Base-by-base conservation (phyloP, 1,139 yeast genomes). In the Meyerozyma athensensis region DNA sequence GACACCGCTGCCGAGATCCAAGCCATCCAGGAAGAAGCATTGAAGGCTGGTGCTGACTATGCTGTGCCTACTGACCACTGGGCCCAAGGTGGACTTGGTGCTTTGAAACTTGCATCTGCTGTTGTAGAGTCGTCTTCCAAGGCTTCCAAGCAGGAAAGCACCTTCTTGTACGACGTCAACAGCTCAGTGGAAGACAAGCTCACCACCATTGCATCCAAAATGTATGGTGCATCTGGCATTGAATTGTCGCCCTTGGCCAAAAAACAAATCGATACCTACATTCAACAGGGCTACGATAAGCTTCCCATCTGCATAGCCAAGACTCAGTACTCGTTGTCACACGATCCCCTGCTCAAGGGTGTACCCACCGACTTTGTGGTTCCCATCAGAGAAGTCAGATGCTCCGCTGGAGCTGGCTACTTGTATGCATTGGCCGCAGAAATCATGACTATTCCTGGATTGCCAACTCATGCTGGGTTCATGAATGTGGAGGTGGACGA, bases 1-100 rank as follows among this genome's bases (percentile, higher is more conserved):
- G 98, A 92, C 63, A 70, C 95, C 41, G 84, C 73, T 41, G 79
- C 74, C 40, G 98, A 92, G 66, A 92, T 86, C 57, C 85, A 80
- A 46, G 79, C 85, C 35, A 89, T 92, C 54, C 84, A 78, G 53
- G 82, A 84, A 59, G 94, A 82, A 52, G 81, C 97, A 10, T 58
- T 89, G 52, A 79, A 78, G 61, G 96, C 96, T n/a, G 98, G 98
- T 55, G 98, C 98, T 31, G 68, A 69, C 43, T 97, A 86, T 57
- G 97, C 97, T 21, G 84, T 92, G 54, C 90, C 86, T 30, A 84
- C 96, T 31, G 86, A 86, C 74, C 98, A 92, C 66, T 92, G 97
- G 97, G 97, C 86, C 65, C 86, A 86, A 68, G 98, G 98, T 68
- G 98, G 98, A 51, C 68, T 71, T 48, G 98, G 98, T 54, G 97